A percentile compares a stretch with the other conserved stretches of the same genome.
Evolutionary conservation across 164 flowering plant species (phyloP).

Genomic region (Tetrastigma voinierianum): DNA sequence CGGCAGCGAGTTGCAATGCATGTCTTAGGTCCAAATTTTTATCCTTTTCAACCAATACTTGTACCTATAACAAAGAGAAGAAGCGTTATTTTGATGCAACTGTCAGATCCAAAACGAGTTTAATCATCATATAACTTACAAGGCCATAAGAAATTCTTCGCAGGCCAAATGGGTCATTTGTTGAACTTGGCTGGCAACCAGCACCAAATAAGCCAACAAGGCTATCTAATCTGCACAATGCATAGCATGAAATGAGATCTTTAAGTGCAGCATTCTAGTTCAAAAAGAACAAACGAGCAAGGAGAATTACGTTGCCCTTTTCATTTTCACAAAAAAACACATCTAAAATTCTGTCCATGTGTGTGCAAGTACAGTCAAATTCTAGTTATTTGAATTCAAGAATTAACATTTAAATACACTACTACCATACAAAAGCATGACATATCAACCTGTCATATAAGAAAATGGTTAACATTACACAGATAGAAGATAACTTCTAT

Average conservation of each 20-base stretch:
- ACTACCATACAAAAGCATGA: no score
- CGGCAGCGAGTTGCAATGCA: conserved; percentile 73
- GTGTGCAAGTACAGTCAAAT: no score
- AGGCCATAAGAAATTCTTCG: conserved; percentile 93
- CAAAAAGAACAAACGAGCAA: not conserved
- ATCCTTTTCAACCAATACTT: conserved; percentile 79
- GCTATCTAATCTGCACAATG: conserved; percentile 79
- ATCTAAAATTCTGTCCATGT: not conserved
- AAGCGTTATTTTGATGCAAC: conserved; percentile 3
- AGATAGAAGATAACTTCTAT: no score
- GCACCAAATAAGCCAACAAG: conserved; percentile 91
- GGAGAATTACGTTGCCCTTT: not conserved
- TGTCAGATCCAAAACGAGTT: not conserved
- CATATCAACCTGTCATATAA: no score
- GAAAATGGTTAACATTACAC: no score
- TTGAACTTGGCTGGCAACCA: conserved; percentile 89
- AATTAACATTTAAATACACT: no score
- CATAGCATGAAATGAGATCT: not conserved
- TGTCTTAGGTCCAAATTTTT: conserved; percentile 65
- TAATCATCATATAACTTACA: conserved; percentile 43
- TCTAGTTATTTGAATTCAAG: no score
- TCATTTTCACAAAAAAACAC: not conserved
- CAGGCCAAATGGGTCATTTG: conserved; percentile 89
- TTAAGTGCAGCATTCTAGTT: not conserved
- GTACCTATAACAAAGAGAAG: conserved; percentile 57